Evolutionary conservation across 176 grass and related monocot genomes (phyloP).

Genomic region (Aegilops sharonensis): DNA sequence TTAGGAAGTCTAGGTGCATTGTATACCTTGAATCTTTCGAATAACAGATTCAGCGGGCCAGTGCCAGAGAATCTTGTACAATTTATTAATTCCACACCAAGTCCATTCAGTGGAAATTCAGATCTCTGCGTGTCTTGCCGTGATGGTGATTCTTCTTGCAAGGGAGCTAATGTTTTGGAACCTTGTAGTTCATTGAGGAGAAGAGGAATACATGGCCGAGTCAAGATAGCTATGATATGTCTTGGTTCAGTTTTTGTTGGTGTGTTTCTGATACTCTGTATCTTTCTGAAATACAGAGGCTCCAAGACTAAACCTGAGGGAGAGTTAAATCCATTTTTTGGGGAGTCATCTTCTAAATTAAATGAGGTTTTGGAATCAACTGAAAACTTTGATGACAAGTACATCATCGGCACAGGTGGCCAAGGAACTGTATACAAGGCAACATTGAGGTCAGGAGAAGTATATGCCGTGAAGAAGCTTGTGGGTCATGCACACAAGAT

Average conservation of each 20-base stretch:
- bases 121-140: constrained; percentile 47
- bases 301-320: constrained; percentile 10
- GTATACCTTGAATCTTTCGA: constrained; percentile 51
- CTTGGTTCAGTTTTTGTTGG: constrained; percentile 42
- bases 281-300: constrained; percentile 15
- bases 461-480: constrained; percentile 74
- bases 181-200: constrained; percentile 31
- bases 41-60: constrained; percentile 54
- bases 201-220: constrained; percentile 7
- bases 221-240: constrained; percentile 37
- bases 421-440: constrained; percentile 79
- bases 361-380: constrained; percentile 57
- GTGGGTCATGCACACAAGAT: constrained; percentile 32
- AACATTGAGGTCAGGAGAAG: constrained; percentile 37
- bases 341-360: constrained; percentile 50
- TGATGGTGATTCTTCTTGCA: constrained; percentile 40
- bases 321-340: constrained; percentile 22
- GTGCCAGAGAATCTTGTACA: constrained; percentile 42
- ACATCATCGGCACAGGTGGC: constrained; percentile 53
- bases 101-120: constrained; percentile 61
- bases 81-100: constrained; percentile 39
- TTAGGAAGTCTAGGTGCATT: constrained; percentile 45
- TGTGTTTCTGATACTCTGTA: constrained; percentile 31
- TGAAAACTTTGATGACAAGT: constrained; percentile 58
- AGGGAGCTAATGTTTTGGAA: constrained; percentile 20